phyloP scores from a whole-genome alignment of 2,329 filamentous ascomycete genomes.

The Metarhizium brunneum region DNA sequence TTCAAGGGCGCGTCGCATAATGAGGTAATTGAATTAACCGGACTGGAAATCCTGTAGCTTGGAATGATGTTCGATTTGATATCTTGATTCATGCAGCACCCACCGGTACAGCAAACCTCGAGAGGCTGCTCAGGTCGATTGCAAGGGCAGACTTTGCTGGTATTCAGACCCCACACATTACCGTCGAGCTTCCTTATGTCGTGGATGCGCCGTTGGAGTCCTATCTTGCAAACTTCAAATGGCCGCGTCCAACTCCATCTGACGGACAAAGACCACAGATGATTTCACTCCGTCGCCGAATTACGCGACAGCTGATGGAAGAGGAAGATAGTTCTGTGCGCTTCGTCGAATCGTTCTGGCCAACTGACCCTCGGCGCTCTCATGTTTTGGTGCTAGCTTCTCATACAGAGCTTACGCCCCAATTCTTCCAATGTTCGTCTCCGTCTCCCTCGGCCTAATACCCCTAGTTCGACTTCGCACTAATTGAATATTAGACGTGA shows the following conservation, averaged over 20 bases:
- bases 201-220: slow-evolving; percentile 55
- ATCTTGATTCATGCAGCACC: slow-evolving; percentile 72
- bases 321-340: slow-evolving; percentile 64
- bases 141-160: slow-evolving; percentile 66
- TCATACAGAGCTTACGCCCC: slow-evolving; percentile 67
- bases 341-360: slow-evolving; percentile 85
- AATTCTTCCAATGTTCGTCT: slow-evolving; percentile 67
- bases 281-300: slow-evolving; percentile 66
- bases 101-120: slow-evolving; percentile 62
- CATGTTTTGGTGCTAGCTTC: slow-evolving; percentile 82
- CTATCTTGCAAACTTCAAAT: slow-evolving; percentile 56
- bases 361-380: slow-evolving; percentile 49
- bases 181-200: slow-evolving; percentile 68
- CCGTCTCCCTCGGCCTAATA: neutral
- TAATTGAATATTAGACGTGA: slow-evolving; percentile 47
- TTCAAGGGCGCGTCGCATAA: neutral
- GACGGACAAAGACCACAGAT: slow-evolving; percentile 36
- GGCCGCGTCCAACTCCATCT: slow-evolving; percentile 44
- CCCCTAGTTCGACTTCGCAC: neutral
- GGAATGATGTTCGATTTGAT: slow-evolving; percentile 71
- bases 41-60: slow-evolving; percentile 40
- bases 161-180: slow-evolving; percentile 61
- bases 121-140: slow-evolving; percentile 70
- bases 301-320: slow-evolving; percentile 48
- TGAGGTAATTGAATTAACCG: slow-evolving; percentile 4